Conservation (phyloP, 106 monocot genomes). For the Allium fistulosum region DNA sequence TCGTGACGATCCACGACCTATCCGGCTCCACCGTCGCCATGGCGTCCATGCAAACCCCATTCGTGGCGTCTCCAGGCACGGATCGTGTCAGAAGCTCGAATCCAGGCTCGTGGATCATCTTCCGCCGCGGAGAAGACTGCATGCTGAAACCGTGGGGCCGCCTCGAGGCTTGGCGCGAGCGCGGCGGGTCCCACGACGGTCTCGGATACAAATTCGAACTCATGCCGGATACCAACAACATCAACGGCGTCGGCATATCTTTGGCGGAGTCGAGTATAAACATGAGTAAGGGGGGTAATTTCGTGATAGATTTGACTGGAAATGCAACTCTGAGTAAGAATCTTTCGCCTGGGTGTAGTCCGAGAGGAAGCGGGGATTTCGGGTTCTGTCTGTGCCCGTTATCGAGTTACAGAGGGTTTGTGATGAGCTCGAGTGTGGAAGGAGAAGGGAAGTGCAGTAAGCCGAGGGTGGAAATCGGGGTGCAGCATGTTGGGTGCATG, state of each 20-base stretch:
- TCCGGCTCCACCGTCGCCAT: constrained; percentile 86
- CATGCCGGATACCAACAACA: constrained; percentile 48
- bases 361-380: constrained; percentile 72
- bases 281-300: constrained; percentile 63
- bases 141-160: constrained; percentile 97
- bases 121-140: constrained; percentile 71
- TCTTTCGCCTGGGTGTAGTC: constrained; percentile 62
- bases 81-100: constrained; percentile 81
- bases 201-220: constrained; percentile 72
- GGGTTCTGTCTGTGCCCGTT: constrained; percentile 51
- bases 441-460: constrained; percentile 52
- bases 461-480: constrained; percentile 81
- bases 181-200: constrained; percentile 49
- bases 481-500: constrained; percentile 75
- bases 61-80: constrained; percentile 79
- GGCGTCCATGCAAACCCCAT: constrained; percentile 90
- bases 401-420: constrained; percentile 56
- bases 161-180: constrained; percentile 97
- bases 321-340: constrained; percentile 5
- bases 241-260: constrained; percentile 26
- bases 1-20: constrained; percentile 85
- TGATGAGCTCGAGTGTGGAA: constrained; percentile 84
- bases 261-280: constrained; percentile 53
- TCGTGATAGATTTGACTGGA: constrained; percentile 60
- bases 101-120: constrained; percentile 90